phyloP scores from a whole-genome alignment of 306 rosid species.

The Lathyrus tuberosus region DNA sequence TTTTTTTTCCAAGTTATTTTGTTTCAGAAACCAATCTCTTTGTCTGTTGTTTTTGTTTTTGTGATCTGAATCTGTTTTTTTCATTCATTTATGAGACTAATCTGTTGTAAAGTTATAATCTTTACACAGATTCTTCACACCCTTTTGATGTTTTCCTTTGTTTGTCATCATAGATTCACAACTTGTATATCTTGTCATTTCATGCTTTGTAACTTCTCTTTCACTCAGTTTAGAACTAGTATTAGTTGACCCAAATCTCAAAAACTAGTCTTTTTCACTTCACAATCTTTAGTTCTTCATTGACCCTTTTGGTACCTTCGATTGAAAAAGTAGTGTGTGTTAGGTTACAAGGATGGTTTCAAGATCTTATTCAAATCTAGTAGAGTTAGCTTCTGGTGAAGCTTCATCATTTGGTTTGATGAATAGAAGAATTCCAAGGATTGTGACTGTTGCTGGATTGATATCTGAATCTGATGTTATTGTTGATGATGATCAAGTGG shows the following conservation, averaged over 20 bases:
- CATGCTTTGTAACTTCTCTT: constrained; percentile 43
- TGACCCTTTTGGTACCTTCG: not conserved
- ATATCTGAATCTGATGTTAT: constrained; percentile 61
- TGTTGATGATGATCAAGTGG: constrained; percentile 59
- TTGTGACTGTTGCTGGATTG: constrained; percentile 77
- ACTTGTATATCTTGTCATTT: constrained; percentile 34
- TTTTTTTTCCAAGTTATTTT: constrained; percentile 24
- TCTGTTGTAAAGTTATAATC: constrained; percentile 12
- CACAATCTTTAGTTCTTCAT: not conserved
- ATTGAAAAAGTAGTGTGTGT: not conserved
- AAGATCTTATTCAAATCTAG: constrained; percentile 47
- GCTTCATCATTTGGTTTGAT: constrained; percentile 62
- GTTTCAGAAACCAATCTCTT: constrained; percentile 41
- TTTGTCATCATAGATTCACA: constrained; percentile 32
- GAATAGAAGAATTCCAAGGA: constrained; percentile 62
- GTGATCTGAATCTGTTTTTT: constrained; percentile 63
- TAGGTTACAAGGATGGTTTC: constrained; percentile 43
- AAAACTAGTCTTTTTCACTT: constrained; percentile 11
- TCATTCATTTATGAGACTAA: constrained; percentile 10
- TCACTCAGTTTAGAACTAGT: constrained; percentile 41
- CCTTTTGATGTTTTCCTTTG: constrained; percentile 26
- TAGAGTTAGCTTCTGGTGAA: constrained; percentile 66
- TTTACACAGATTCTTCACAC: constrained; percentile 29
- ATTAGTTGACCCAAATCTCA: constrained; percentile 38
- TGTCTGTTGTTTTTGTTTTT: constrained; percentile 36